Percentiles rank a stretch among this genome's conserved stretches.
phyloP scores from a whole-genome alignment of 305 asterid species.

The Fraxinus sp. region DNA sequence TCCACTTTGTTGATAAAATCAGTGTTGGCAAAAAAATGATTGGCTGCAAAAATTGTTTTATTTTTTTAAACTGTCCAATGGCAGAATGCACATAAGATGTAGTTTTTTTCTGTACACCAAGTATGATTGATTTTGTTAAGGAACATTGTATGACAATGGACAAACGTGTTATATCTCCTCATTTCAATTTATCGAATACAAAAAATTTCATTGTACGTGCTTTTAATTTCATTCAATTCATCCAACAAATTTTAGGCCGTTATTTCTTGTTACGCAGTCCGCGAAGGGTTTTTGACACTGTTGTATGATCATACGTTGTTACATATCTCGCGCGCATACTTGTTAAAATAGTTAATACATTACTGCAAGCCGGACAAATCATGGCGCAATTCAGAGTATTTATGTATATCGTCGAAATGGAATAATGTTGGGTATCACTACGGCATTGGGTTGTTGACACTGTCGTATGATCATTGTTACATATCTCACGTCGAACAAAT shows the following conservation, averaged over 20 bases:
- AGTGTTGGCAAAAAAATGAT: too few species aligned
- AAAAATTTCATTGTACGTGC: background rate
- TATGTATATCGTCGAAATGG: background rate
- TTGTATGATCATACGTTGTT: background rate
- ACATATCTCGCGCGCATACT: background rate
- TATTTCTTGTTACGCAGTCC: background rate
- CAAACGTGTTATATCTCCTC: background rate
- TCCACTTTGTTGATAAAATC: too few species aligned
- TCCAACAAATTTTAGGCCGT: background rate
- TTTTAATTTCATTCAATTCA: background rate
- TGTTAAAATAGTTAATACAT: background rate
- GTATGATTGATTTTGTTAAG: background rate
- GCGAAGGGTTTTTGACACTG: too few species aligned
- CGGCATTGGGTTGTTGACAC: too few species aligned
- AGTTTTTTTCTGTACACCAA: too few species aligned
- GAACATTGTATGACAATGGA: background rate
- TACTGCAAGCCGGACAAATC: background rate
- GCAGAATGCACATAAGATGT: too few species aligned
- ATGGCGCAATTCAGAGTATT: background rate
- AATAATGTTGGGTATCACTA: too few species aligned
- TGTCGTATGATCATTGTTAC: too few species aligned
- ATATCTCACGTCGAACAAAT: too few species aligned
- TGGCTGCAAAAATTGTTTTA: too few species aligned
- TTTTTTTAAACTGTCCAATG: too few species aligned
- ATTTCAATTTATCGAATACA: background rate